Percentiles rank a stretch among this genome's conserved stretches.
These are phyloP conservation scores for Fusarium sp. DNA, from an alignment of 2,329 filamentous ascomycete genomes.

Conservation along the genomic window DNA sequence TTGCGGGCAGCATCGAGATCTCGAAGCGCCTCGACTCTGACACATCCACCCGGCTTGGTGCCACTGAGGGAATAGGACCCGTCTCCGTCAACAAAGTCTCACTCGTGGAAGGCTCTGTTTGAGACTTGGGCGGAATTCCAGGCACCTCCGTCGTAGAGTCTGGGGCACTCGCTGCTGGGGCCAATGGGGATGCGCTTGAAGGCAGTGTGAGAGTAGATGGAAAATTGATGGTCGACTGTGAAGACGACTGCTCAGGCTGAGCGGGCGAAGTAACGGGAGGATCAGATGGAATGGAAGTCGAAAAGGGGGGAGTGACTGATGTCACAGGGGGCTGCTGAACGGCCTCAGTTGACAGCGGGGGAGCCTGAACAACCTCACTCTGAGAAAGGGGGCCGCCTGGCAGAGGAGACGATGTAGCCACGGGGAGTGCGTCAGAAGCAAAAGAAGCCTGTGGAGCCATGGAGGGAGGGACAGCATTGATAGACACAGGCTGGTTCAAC, in stretches of 20 bases:
- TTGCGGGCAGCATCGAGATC: slow-evolving; percentile 34
- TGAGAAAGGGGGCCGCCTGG: not conserved
- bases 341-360: not conserved
- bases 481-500: slow-evolving; percentile 1
- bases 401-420: not conserved
- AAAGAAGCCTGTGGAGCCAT: slow-evolving; percentile 3
- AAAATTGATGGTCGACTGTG: not conserved
- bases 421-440: slow-evolving; percentile 14
- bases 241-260: not conserved
- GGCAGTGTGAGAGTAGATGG: slow-evolving; percentile 5
- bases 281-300: not conserved
- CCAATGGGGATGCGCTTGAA: not conserved
- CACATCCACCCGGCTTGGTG: slow-evolving; percentile 43
- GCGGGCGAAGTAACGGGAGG: not conserved
- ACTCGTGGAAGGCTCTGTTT: not conserved
- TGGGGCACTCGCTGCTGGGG: not conserved
- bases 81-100: slow-evolving; percentile 34
- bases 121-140: not conserved
- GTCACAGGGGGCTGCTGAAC: not conserved
- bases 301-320: not conserved
- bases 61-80: slow-evolving; percentile 36
- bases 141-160: not conserved
- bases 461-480: not conserved
- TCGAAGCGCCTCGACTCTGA: slow-evolving; percentile 44
- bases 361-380: not conserved